Evolutionary conservation across 2,329 filamentous ascomycete genomes (phyloP), one percentile per base, ranked within the genome.

Genomic region (Neofusicoccum ribis): DNA sequence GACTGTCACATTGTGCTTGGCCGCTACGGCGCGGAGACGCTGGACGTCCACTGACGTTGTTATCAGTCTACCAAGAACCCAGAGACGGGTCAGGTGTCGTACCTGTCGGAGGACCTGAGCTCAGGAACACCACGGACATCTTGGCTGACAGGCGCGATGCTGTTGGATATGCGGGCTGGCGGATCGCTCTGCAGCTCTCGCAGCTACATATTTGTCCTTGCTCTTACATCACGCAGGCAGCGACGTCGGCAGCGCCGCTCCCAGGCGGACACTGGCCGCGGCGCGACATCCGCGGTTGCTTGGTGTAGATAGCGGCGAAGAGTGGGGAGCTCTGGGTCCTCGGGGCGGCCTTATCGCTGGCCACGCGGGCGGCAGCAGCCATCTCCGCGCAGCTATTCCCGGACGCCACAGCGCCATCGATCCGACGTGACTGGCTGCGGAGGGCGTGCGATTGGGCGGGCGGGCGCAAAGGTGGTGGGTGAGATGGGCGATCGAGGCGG

Each of bases 41-140:
- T 69, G 67, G 31, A 65, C 49, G 34, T 66, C 43, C 31, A 71
- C 69, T 71, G 44, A 1, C 5, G 2, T 31, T n/a, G 31, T 27
- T 34, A 46, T 66, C 14, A 65, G 49, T 11, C 5, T 1, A n/a
- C 17, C 11, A 46, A 34, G 15, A 36, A 12, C 15, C 15, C 31
- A 14, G 3, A 36, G 52, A 11, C 31, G 17, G 27, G 7, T 39
- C 23, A 12, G 14, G 31, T 7, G 27, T 20, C n/a, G 36, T 54
- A 70, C 68, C 67, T 17, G 68, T 70, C 20, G 67, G 66, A 20
- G 67, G 65, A 15, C 67, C 67, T 20, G 60, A 66, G 64, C 66
- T 68, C 1, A 70, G 58, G 50, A 70, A 71, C 14, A 71, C 69
- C 15, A 71, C 69, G 8, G 68, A 70, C 68, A 71, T 71, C 11